Base-by-base conservation (phyloP, 805 yeast genomes). In the Nakazawaea wickerhamii region DNA sequence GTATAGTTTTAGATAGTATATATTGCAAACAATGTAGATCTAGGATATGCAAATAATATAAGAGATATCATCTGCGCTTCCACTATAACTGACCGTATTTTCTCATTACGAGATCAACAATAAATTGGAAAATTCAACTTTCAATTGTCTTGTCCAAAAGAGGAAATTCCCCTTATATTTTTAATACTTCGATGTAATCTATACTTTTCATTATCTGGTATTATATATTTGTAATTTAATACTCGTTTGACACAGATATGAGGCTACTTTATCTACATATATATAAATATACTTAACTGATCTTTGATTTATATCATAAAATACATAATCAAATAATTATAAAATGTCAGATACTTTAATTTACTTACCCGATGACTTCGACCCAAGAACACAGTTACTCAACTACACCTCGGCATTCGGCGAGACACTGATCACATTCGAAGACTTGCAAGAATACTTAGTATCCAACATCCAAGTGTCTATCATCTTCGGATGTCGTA, bases 401-500 rank as follows among this genome's bases (percentile, higher is more conserved):
- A 66, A 63, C 42, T 75, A 63, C 48, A 70, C 74, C 0, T 61
- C 75, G 3, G 58, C 64, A 1, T 61, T 57, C 36, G 81, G 81
- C 2, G 56, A 48, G 8, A 48, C 63, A 0, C 48, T 55, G 8
- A 50, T 70, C 4, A 51, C 71, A 0, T 71, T 76, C 40, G 53
- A 50, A 2, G 71, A 73, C 21, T 38, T 78, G 2, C 77, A 77
- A 48, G 36, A 46, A 10, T 58, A 63, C 36, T 51, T 67, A 27
- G 54, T 58, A 36, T 52, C 55, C 4, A 55, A 55, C 28, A 42
- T 67, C 30, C 63, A 67, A 30, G 59, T 67, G 28, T 70, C 70
- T 0, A 64, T 74, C 17, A 62, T 79, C 32, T 73, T 71, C 53
- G 84, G 86, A 10, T 68, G 73, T 2, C 68, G 83, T 47, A 61